Conservation (phyloP, 2,329 filamentous ascomycete genomes). For the Hypoxylon sp. region DNA sequence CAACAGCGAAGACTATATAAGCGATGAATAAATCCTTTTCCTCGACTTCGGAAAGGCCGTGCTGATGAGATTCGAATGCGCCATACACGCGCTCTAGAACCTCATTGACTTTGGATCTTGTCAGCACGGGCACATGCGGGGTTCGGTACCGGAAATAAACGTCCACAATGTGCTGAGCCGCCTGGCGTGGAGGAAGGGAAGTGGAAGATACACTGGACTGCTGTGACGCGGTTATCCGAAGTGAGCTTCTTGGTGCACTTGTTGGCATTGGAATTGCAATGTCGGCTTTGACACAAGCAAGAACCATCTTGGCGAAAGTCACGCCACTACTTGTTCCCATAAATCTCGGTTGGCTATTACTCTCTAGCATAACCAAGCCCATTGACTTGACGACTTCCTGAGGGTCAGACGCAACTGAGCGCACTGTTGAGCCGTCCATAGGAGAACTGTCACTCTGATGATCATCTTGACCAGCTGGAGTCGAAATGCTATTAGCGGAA, state of each 20-base stretch:
- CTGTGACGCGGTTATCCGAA: constrained; percentile 19
- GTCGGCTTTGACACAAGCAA: constrained; percentile 51
- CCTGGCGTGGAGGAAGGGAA: constrained; percentile 54
- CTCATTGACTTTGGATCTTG: constrained; percentile 48
- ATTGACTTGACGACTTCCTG: constrained; percentile 45
- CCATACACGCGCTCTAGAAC: constrained; percentile 51
- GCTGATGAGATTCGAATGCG: constrained; percentile 24
- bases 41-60: constrained; percentile 27
- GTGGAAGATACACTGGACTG: constrained; percentile 32
- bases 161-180: constrained; percentile 54
- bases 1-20: constrained; percentile 56
- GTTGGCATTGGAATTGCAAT: constrained; percentile 20
- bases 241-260: constrained; percentile 17
- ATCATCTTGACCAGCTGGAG: constrained; percentile 19
- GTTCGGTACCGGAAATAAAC: constrained; percentile 56
- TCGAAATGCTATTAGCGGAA: constrained; percentile 11
- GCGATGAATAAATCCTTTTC: constrained; percentile 52
- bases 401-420: constrained; percentile 36
- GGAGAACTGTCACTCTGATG: constrained; percentile 29
- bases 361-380: constrained; percentile 46
- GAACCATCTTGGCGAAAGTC: constrained; percentile 55
- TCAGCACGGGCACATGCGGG: constrained; percentile 54
- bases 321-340: constrained; percentile 55
- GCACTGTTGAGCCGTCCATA: constrained; percentile 26
- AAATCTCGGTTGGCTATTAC: constrained; percentile 51